Conservation (phyloP, 768 basidiomycete genomes). For the Podaxis rugospora region DNA sequence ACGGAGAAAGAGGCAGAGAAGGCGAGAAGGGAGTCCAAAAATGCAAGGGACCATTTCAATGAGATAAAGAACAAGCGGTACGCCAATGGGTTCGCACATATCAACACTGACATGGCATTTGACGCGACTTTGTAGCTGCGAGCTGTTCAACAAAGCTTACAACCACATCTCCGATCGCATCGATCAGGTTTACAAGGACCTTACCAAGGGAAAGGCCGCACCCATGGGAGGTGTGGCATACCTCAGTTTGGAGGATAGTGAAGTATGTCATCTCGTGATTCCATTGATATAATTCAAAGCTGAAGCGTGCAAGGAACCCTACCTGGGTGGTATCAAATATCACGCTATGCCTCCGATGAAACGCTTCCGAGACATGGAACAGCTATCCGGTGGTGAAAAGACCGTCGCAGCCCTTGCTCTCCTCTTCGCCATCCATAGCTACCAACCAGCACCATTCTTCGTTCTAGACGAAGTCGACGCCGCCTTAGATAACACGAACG, state of each 20-base stretch:
- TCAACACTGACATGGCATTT: not conserved
- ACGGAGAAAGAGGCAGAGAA: conserved; percentile 93
- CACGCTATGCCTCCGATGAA: conserved; percentile 99
- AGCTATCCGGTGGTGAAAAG: conserved; percentile 97
- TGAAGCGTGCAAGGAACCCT: conserved; percentile 23
- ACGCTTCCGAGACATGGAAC: conserved; percentile 98
- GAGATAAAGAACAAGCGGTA: conserved; percentile 81
- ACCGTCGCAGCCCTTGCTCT: conserved; percentile 97
- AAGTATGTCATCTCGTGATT: conserved; percentile 44
- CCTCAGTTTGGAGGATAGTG: conserved; percentile 91
- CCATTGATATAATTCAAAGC: not conserved
- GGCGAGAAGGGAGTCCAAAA: conserved; percentile 84
- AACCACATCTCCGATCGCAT: conserved; percentile 94
- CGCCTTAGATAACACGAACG: conserved; percentile 97
- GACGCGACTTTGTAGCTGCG: conserved; percentile 36
- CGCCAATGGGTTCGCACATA: conserved; percentile 12
- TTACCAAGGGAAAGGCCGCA: conserved; percentile 91
- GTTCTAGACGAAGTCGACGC: conserved; percentile 99
- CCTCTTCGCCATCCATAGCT: conserved; percentile 96
- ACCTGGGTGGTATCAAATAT: conserved; percentile 77
- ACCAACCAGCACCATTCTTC: conserved; percentile 96
- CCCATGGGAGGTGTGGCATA: conserved; percentile 98
- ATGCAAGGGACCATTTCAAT: conserved; percentile 88
- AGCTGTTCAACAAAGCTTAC: conserved; percentile 94
- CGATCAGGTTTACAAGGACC: conserved; percentile 94